These are phyloP conservation scores for Mycena citricolor DNA, from an alignment of 1,284 basidiomycete species.

Conservation along the genomic window DNA sequence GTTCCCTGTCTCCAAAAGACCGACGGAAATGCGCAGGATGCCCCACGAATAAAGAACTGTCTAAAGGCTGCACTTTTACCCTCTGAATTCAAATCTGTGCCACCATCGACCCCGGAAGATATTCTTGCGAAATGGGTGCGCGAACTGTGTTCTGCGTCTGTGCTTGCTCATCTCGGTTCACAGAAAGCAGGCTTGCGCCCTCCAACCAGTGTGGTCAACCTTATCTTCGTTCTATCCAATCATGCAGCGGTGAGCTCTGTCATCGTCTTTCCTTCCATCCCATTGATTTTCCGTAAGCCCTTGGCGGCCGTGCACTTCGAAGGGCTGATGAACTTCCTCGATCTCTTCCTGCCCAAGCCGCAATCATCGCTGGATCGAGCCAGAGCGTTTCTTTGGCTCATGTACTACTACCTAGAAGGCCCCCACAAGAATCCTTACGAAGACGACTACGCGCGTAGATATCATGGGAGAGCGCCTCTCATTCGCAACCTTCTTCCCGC, in stretches of 20 bases:
- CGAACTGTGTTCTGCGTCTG: slow-evolving; percentile 2
- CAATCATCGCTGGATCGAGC: slow-evolving; percentile 72
- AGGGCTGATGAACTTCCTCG: slow-evolving; percentile 70
- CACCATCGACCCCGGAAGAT: slow-evolving; percentile 70
- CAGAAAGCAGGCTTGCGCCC: slow-evolving; percentile 62
- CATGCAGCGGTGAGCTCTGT: slow-evolving; percentile 57
- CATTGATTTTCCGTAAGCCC: slow-evolving; percentile 43
- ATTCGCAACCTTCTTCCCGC: slow-evolving; percentile 48
- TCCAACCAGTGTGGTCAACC: slow-evolving; percentile 78
- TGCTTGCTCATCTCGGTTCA: no score
- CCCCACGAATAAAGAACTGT: slow-evolving; percentile 78
- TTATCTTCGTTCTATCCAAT: slow-evolving; percentile 74
- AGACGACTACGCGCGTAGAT: slow-evolving; percentile 50
- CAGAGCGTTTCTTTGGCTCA: slow-evolving; percentile 75
- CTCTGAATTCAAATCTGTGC: slow-evolving; percentile 63
- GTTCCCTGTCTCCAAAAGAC: slow-evolving; percentile 82
- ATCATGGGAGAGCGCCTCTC: slow-evolving; percentile 55
- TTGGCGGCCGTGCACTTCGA: slow-evolving; percentile 75
- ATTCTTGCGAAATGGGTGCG: slow-evolving; percentile 44
- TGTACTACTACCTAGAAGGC: slow-evolving; percentile 75
- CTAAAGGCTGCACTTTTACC: slow-evolving; percentile 75
- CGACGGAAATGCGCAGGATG: slow-evolving; percentile 82
- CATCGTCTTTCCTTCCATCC: slow-evolving; percentile 4
- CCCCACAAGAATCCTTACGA: slow-evolving; percentile 64
- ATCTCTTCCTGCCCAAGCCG: slow-evolving; percentile 76